These are phyloP conservation scores for Salix dunnii DNA, from an alignment of 345 rosid species.

Conservation along the genomic window DNA sequence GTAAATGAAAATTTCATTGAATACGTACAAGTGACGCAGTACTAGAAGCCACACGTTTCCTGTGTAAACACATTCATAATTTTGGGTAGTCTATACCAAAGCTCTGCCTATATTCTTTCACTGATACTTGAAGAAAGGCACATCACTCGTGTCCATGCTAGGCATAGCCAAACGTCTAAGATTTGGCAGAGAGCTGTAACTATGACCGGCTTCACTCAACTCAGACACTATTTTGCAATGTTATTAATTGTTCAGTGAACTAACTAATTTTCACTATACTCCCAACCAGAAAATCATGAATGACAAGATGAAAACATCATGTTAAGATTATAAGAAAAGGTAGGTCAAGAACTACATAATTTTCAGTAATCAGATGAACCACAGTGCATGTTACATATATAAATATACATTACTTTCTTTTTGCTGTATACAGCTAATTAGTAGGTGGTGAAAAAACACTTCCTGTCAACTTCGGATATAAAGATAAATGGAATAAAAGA, in stretches of 20 bases:
- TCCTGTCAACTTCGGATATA: slow-evolving; percentile 17
- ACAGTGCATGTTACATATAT: slow-evolving; percentile 24
- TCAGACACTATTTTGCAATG: background rate
- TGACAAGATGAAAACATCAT: slow-evolving; percentile 2
- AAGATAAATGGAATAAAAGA: slow-evolving; percentile 10
- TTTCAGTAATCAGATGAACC: slow-evolving; percentile 18
- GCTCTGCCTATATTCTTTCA: background rate
- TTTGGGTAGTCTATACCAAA: background rate
- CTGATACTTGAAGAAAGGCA: background rate
- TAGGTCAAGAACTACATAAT: slow-evolving; percentile 8
- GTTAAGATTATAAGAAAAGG: slow-evolving; percentile 5
- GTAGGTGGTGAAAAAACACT: slow-evolving; percentile 19
- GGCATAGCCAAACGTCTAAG: background rate
- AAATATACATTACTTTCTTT: slow-evolving; percentile 35
- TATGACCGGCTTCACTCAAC: background rate
- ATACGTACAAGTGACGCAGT: too few species aligned
- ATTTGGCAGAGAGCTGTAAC: background rate
- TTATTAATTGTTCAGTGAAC: background rate
- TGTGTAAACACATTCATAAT: too few species aligned
- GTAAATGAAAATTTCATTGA: too few species aligned
- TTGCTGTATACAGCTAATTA: slow-evolving; percentile 38
- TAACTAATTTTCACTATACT: background rate
- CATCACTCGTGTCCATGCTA: background rate
- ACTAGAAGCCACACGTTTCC: too few species aligned
- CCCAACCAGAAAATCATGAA: background rate